Base-by-base conservation (phyloP, 495 filamentous ascomycete genomes). In the Mycothermus thermophilus region DNA sequence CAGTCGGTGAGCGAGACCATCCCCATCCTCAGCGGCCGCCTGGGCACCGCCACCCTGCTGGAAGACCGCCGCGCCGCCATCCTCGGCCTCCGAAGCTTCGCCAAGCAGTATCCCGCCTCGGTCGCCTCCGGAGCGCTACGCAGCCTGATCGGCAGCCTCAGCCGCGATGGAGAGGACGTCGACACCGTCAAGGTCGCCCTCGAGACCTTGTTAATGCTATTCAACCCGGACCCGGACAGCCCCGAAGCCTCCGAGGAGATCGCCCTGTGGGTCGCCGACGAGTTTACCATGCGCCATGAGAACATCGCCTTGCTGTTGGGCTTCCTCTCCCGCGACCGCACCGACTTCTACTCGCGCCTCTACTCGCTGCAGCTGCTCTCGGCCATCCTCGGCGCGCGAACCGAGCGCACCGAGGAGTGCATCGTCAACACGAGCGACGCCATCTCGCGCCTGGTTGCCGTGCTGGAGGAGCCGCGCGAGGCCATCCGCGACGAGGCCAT, bases 241-340 rank as follows among this genome's bases (percentile, higher is more conserved):
- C 84, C 86, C 32, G 90, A 97, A 69, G 86, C 90, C 27, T 93
- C 86, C 10, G 92, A 95, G 38, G 90, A 97, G 54, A 92, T 97
- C 50, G 82, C 83, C 18, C 71, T 95, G 5, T 96, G 88, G 87
- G 69, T 97, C 35, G 88, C 90, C 30, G 90, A 97, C 60, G 87
- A 95, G 55, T 97, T 97, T 48, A 96, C 92, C 20, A 85, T 93
- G 71, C 81, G 86, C 44, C 88, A 96, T 79, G 90, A 96, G 59
- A 96, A 97, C 58, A 90, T 96, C 38, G 92, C 83, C 0, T 63
- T 87, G 23, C 69, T 97, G 27, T 71, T 96, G 34, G 83, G 90
- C 44, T 79, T 97, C 21, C 66, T 97, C 14, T 85, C 92, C 14
- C 29, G 17, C 20, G 87, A 94, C 45, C 72, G 76, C 26, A 65